phyloP scores from a whole-genome alignment of 371 early-diverging fungal genomes.

The Mucor lusitanicus region DNA sequence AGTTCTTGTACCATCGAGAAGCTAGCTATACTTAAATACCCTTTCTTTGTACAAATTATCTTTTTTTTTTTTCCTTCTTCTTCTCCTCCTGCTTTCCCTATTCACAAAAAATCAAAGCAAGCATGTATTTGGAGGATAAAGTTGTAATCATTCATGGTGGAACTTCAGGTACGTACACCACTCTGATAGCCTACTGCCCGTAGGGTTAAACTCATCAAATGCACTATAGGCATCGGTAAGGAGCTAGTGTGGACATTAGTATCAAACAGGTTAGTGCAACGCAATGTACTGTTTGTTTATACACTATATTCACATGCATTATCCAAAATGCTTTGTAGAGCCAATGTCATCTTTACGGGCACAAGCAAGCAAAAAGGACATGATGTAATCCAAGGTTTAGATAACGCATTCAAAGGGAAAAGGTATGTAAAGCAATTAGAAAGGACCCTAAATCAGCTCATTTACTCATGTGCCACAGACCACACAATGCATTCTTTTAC shows the following conservation, averaged over 20 bases:
- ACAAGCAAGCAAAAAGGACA: conserved; percentile 32
- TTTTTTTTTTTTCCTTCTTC: not conserved
- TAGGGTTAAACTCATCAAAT: not conserved
- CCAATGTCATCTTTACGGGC: conserved; percentile 31
- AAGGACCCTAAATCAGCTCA: not conserved
- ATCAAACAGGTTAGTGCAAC: conserved; percentile 16
- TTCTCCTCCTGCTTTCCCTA: not conserved
- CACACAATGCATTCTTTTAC: conserved; percentile 32
- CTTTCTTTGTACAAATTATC: not conserved
- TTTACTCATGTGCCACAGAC: not conserved
- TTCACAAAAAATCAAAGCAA: not conserved
- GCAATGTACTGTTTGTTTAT: not conserved
- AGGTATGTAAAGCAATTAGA: not conserved
- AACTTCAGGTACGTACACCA: conserved; percentile 30
- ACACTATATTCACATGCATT: not conserved
- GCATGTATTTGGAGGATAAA: conserved; percentile 23
- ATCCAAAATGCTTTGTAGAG: conserved; percentile 1
- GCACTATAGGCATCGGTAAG: conserved; percentile 33
- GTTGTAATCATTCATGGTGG: conserved; percentile 28
- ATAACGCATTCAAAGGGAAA: conserved; percentile 2
- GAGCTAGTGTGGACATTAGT: conserved; percentile 18
- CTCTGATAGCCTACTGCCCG: too few relatives aligned
- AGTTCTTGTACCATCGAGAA: not conserved
- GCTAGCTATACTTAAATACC: not conserved
- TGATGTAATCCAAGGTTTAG: conserved; percentile 9